Base-by-base conservation (phyloP, 495 filamentous ascomycete genomes). In the Parathielavia hyrcaniae region DNA sequence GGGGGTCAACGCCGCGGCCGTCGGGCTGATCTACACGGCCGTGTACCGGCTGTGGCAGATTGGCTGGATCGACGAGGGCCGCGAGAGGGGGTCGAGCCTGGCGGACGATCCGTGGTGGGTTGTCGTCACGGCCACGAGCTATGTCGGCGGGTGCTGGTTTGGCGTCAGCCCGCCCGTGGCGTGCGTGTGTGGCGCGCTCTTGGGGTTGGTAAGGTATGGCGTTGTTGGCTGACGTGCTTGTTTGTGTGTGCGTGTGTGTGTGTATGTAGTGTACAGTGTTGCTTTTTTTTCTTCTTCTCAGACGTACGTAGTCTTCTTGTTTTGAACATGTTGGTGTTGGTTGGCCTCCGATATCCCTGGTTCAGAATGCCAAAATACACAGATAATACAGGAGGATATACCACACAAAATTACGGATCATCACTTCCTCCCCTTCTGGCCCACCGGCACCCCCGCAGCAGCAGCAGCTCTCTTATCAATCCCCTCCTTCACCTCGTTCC, bases 1-100 rank as follows among this genome's bases (percentile, higher is more conserved):
- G 11, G 89, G 89, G 0, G 68, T 91, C 5, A 90, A 91, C 69
- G 88, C 89, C 1, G 77, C 81, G 0, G 89, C 89, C 0, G 85
- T 91, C 0, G 89, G 89, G 0, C 61, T 92, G 58, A 86, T 92
- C 6, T 95, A 86, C 61, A 90, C 88, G n/a, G 89, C 89, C n/a
- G 89, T 95, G 13, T 92, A 95, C 60, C 74, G 86, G 38, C 76
- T 95, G 30, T 91, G 86, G 83, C 75, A 87, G 72, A 86, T 90
- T 63, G 89, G 89, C 0, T 89, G 82, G 66, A 66, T 92, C 46
- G 75, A 77, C 50, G 72, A 73, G 30, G 73, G 71, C 0, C 83
- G 79, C 17, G 65, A 79, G 35, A 65, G 60, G n/a, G 86, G 85
- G 2, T 71, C 67, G 49, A 84, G 81, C 69, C 68, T 89, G 60